Conservation (phyloP, 2,329 filamentous ascomycete genomes). For the Trichoderma polysporum region DNA sequence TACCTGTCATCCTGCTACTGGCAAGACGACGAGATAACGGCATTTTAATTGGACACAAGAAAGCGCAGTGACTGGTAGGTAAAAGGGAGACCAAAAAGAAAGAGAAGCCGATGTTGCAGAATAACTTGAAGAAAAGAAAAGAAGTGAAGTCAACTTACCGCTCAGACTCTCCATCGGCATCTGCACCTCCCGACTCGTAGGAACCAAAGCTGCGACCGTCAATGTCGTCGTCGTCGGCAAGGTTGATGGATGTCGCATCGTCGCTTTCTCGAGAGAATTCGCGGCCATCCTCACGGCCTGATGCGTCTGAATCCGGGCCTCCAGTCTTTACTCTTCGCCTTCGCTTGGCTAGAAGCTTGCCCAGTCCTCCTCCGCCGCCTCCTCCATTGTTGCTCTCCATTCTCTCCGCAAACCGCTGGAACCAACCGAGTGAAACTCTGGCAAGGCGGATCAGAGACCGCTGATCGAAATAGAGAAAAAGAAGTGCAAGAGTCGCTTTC, state of each 20-base stretch:
- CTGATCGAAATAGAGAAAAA: not conserved
- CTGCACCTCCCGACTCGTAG: constrained; percentile 38
- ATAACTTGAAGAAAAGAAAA: not conserved
- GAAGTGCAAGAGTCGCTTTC: not conserved
- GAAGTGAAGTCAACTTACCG: constrained; percentile 15
- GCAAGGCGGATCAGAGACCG: not conserved
- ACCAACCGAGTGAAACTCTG: not conserved
- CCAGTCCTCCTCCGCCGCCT: constrained; percentile 37
- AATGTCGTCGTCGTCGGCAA: constrained; percentile 36
- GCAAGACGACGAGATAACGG: not conserved
- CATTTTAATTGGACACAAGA: not conserved
- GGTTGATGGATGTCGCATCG: constrained; percentile 30
- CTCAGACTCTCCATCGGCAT: constrained; percentile 32
- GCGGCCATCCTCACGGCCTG: constrained; percentile 32
- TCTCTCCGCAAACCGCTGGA: not conserved
- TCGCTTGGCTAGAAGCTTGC: constrained; percentile 54
- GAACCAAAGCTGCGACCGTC: constrained; percentile 36
- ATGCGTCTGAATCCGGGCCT: constrained; percentile 38
- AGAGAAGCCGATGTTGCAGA: not conserved
- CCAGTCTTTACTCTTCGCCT: constrained; percentile 48
- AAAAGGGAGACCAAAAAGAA: not conserved
- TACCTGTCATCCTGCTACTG: not conserved
- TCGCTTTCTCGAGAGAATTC: constrained; percentile 39
- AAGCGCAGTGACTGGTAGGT: not conserved
- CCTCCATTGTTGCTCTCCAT: constrained; percentile 25